Evolutionary conservation across 495 filamentous ascomycete genomes (phyloP), one percentile per base, ranked within the genome.

Genomic region (Diplogelasinospora grovesii): DNA sequence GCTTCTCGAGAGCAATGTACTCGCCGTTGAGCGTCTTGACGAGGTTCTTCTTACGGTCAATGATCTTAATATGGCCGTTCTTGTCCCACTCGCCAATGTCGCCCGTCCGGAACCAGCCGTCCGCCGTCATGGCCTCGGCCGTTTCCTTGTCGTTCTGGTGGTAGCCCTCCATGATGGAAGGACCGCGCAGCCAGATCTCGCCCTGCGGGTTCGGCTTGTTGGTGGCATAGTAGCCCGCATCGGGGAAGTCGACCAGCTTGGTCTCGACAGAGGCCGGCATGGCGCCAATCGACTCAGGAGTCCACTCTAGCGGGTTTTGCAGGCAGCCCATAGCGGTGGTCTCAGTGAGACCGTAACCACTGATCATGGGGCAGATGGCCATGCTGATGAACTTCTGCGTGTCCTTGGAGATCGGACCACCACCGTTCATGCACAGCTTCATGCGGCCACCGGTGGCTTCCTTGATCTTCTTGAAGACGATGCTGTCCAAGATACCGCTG

Each of bases 1-100:
- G 85, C 77, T 98, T 98, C 79, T 98, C 92, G 14, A 98, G 75
- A 22, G 92, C 92, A 58, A 98, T 95, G 65, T 98, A 98, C 70
- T 98, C 92, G 54, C 92, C 92, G 57, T 89, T 87, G 41, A 85
- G 71, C 2, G 89, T 98, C 81, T 96, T 96, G 61, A 95, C 83
- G 46, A 96, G 64, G 61, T 96, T 96, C 82, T 96, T 96, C 85
- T 95, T 96, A 54, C 89, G 85, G 64, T 96, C 89, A 53, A 96
- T 94, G 61, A 96, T 84, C 53, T 73, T 78, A 36, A 96, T 67
- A 56, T 94, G 81, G 44, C 89, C 89, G 54, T 82, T 75, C 44
- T 67, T 54, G 57, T 90, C 83, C 64, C 83, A 96, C 68, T 96
- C 85, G 52, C 89, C 89, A 53, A 96, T 90, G 52, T 96, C 89